Base-by-base conservation (phyloP, 495 filamentous ascomycete genomes). In the Aspergillus sclerotioniger region DNA sequence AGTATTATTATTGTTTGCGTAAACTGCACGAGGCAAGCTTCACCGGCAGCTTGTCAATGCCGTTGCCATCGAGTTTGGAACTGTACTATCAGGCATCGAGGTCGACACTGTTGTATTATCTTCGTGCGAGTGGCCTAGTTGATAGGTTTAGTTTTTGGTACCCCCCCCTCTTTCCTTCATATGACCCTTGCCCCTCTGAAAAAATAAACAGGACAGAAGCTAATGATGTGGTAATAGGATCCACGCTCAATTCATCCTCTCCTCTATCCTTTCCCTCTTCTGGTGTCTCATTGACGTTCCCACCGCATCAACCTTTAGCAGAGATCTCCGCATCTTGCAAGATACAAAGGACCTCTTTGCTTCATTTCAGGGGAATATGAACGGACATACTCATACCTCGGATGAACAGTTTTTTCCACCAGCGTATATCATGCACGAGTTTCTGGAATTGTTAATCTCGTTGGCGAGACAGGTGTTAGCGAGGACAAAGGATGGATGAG, bases 1-100 rank as follows among this genome's bases (percentile, higher is more conserved):
- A 73, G 45, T 71, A 71, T 46, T 71, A 69, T 25, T 63, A 59
- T 43, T 65, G 64, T 29, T 39, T 73, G 1, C 56, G 61, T 3
- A 67, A 61, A 33, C 70, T 73, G 25, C 68, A 71, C 48, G 67
- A 62, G 17, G 65, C 68, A 8, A 62, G 47, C 32, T 54, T 41
- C 32, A 50, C 54, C 5, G 49, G 15, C 29, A 58, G 59, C 31
- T 43, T 55, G 10, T 43, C 53, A 15, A 35, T 43, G 0, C 46
- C 55, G 4, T 54, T 69, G 0, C 45, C 62, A 8, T 71, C 68
- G 12, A 69, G 68, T n/a, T 45, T 57, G 6, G 64, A 68, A 29
- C 56, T 71, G 6, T 65, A 49, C n/a, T 64, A 64, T 32, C 58
- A 69, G 33, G 61, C 66, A 19, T 61, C 66, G 3, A 35, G 66